Conservation (phyloP, 2,329 filamentous ascomycete species). For the Trichoderma pleuroti region DNA sequence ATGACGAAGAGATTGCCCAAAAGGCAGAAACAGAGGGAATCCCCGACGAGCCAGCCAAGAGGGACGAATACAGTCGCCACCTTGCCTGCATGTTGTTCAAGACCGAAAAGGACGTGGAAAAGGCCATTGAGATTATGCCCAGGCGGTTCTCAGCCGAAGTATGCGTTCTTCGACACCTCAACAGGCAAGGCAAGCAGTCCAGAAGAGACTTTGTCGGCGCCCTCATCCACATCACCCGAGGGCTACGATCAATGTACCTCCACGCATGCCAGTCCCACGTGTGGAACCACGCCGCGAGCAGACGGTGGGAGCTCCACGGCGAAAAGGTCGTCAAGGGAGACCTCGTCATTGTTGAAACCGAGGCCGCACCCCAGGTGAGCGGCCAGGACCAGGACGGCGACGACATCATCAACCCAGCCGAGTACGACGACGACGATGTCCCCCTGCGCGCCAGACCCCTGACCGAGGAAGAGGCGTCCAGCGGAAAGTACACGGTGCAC, state of each 20-base stretch:
- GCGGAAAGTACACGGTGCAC: slow-evolving; percentile 74
- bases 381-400: slow-evolving; percentile 61
- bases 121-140: slow-evolving; percentile 67
- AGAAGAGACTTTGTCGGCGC: slow-evolving; percentile 75
- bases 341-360: slow-evolving; percentile 60
- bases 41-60: slow-evolving; percentile 50
- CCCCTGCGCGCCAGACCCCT: slow-evolving; percentile 64
- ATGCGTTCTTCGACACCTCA: slow-evolving; percentile 74
- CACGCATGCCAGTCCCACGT: slow-evolving; percentile 94
- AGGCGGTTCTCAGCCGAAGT: slow-evolving; percentile 77
- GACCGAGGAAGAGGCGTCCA: slow-evolving; percentile 71
- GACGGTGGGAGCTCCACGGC: slow-evolving; percentile 75
- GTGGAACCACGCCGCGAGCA: slow-evolving; percentile 83
- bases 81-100: slow-evolving; percentile 73
- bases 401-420: slow-evolving; percentile 42
- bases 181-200: slow-evolving; percentile 43
- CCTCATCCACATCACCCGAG: slow-evolving; percentile 73
- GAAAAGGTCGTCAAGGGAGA: slow-evolving; percentile 76
- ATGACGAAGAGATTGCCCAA: slow-evolving; percentile 59
- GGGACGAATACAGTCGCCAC: slow-evolving; percentile 77
- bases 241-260: slow-evolving; percentile 87
- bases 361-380: slow-evolving; percentile 36
- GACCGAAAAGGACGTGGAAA: slow-evolving; percentile 53
- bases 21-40: slow-evolving; percentile 38
- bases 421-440: slow-evolving; percentile 40